A percentile compares a stretch with the other conserved stretches of the same genome.
Conservation (phyloP, 768 basidiomycete species). For the Mycena albidolilacea region DNA sequence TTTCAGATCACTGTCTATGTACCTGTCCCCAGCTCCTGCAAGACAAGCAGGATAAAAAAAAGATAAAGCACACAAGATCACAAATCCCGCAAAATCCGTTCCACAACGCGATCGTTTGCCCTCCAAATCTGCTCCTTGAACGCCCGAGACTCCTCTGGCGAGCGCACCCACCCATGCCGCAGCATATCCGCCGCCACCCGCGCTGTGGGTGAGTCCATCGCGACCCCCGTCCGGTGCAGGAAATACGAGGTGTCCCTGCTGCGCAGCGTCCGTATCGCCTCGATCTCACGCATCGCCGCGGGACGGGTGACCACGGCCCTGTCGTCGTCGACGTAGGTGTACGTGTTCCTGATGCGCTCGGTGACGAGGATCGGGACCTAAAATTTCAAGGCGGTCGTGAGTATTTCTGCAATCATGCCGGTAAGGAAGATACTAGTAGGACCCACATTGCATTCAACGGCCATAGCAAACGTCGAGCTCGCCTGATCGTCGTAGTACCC, state of each 20-base stretch:
- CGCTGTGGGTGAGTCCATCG: conserved; percentile 35
- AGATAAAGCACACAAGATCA: conserved; percentile 39
- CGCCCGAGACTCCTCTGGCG: conserved; percentile 42
- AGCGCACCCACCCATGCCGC: conserved; percentile 49
- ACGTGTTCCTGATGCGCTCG: conserved; percentile 53
- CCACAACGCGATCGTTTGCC: conserved; percentile 49
- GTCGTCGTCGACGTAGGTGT: conserved; percentile 56
- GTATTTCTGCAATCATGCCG: not conserved
- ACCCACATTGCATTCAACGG: conserved; percentile 55
- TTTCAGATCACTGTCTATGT: conserved; percentile 1
- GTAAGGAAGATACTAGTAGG: not conserved
- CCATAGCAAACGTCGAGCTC: conserved; percentile 58
- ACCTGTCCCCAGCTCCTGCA: not conserved
- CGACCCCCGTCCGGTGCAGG: conserved; percentile 35
- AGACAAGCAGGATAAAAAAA: not conserved
- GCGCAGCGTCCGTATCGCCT: conserved; percentile 55
- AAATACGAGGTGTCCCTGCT: conserved; percentile 48
- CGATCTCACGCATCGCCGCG: conserved; percentile 56
- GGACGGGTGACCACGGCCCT: conserved; percentile 56
- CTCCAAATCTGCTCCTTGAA: conserved; percentile 52
- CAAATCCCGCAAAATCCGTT: conserved; percentile 49
- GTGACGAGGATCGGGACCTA: conserved; percentile 60
- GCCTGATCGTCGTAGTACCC: conserved; percentile 56
- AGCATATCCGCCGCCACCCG: conserved; percentile 49
- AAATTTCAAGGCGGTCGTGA: not conserved